Percentiles rank a stretch among this genome's conserved stretches.
Evolutionary conservation across 495 filamentous ascomycete genomes (phyloP).

Genomic region (Talaromyces trachyspermus): DNA sequence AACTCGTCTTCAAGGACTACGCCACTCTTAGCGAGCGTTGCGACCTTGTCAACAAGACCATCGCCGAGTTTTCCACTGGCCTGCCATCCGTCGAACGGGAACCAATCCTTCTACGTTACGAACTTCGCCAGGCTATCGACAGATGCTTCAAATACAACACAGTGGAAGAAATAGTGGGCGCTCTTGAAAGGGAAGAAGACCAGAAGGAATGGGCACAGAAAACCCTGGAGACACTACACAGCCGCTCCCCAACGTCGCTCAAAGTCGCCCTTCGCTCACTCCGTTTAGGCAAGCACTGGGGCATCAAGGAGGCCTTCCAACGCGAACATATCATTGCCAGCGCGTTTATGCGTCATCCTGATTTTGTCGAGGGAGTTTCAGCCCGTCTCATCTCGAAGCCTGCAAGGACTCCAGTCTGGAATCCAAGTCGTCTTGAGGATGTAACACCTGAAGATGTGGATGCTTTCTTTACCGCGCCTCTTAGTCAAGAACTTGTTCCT

Average conservation of each 20-base stretch:
- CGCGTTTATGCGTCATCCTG: conserved; percentile 77
- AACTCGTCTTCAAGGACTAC: conserved; percentile 79
- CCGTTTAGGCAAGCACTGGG: conserved; percentile 66
- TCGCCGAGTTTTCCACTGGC: conserved; percentile 83
- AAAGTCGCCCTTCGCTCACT: conserved; percentile 76
- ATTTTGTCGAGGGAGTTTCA: conserved; percentile 82
- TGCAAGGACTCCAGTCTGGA: conserved; percentile 54
- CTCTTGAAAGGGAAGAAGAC: conserved; percentile 52
- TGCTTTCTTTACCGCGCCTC: conserved; percentile 59
- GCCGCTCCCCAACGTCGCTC: conserved; percentile 75
- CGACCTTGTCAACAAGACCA: conserved; percentile 65
- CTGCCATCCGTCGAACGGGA: conserved; percentile 58
- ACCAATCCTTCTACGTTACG: conserved; percentile 54
- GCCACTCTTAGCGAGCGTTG: conserved; percentile 52
- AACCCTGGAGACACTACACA: conserved; percentile 60
- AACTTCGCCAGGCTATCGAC: conserved; percentile 71
- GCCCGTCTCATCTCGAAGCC: conserved; percentile 65
- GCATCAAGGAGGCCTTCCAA: conserved; percentile 72
- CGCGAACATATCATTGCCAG: conserved; percentile 72
- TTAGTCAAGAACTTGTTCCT: too few species aligned
- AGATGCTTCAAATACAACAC: conserved; percentile 63
- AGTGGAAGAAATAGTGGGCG: conserved; percentile 60
- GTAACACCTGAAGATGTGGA: conserved; percentile 46
- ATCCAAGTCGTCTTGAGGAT: conserved; percentile 60
- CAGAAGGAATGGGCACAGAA: conserved; percentile 63